Evolutionary conservation across 1,284 basidiomycete species (phyloP), one percentile per base, ranked within the genome.

Genomic region (Apiotrichum mycotoxinovorans): DNA sequence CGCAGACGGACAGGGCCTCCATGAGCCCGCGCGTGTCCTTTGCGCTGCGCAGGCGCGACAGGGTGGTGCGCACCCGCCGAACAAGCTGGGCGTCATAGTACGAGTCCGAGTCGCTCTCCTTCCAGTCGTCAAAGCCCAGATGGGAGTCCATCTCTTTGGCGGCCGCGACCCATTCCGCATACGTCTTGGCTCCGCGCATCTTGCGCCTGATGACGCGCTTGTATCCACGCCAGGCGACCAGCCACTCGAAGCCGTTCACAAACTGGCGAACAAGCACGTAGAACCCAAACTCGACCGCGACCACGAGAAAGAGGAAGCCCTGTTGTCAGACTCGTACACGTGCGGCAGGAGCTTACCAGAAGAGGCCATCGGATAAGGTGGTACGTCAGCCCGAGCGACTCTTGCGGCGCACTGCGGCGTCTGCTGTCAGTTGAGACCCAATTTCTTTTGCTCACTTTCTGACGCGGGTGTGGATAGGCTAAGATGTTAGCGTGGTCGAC

Each of bases 201-300:
- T 84, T 83, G 58, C 86, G 84, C 59, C 94, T 80, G 12, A 95
- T 78, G 20, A 81, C 74, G 5, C 90, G 90, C 70, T 92, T 93
- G 56, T 84, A 80, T 8, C 95, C 94, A 55, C 90, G 80, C 92
- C 92, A 97, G 52, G 90, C 89, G 25, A 88, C 84, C 46, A 92
- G 73, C 84, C 87, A 94, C 76, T 96, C 92, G 69, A 92, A 89
- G n/a, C 89, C 82, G 69, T 94, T 94, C 41, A 97, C 95, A 18
- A 94, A 72, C 74, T 98, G 94, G 38, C 95, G 83, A 47, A 92
- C 90, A 26, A 89, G 64, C 41, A 98, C 84, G 71, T 98, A 93
- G 33, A 89, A 78, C 17, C 89, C 80, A 70, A 98, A 98, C 74
- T 98, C 89, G 30, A 84, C 80, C 33, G 85, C 81, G 64, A 98